phyloP scores from a whole-genome alignment of 495 filamentous ascomycete genomes.

The Xylaria venustula region DNA sequence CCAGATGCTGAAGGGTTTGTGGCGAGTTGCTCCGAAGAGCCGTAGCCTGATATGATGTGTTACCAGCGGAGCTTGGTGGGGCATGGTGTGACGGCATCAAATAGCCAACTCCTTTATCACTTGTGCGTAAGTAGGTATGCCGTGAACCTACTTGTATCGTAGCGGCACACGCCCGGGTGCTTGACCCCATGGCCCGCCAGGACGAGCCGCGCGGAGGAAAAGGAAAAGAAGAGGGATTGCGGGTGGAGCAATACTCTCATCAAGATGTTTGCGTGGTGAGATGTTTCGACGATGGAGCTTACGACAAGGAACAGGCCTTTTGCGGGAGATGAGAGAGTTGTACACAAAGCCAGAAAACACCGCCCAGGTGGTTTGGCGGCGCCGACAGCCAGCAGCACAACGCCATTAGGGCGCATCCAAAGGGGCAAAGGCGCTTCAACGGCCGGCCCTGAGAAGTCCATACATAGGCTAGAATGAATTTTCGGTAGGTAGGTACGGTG shows the following conservation, averaged over 20 bases:
- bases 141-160: conserved; percentile 6
- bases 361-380: conserved; percentile 5
- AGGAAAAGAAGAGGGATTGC: conserved; percentile 21
- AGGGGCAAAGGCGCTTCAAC: conserved; percentile 6
- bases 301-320: conserved; percentile 22
- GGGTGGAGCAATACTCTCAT: conserved; percentile 16
- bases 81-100: conserved; percentile 25
- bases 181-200: conserved; percentile 18
- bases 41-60: conserved; percentile 49
- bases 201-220: conserved; percentile 28
- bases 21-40: conserved; percentile 50
- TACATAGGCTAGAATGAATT: conserved; percentile 1
- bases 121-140: background rate
- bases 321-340: conserved; percentile 25
- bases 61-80: conserved; percentile 30
- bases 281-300: conserved; percentile 13
- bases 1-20: conserved; percentile 21
- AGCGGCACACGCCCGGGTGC: conserved; percentile 15
- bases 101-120: conserved; percentile 7
- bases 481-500: conserved; percentile 1
- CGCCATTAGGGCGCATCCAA: conserved; percentile 1
- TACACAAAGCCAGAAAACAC: conserved; percentile 13
- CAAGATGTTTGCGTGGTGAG: conserved; percentile 19
- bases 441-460: conserved; percentile 2
- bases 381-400: background rate